Conservation (phyloP, 192 early-diverging fungal species). For the Fimicolochytrium jonesii region DNA sequence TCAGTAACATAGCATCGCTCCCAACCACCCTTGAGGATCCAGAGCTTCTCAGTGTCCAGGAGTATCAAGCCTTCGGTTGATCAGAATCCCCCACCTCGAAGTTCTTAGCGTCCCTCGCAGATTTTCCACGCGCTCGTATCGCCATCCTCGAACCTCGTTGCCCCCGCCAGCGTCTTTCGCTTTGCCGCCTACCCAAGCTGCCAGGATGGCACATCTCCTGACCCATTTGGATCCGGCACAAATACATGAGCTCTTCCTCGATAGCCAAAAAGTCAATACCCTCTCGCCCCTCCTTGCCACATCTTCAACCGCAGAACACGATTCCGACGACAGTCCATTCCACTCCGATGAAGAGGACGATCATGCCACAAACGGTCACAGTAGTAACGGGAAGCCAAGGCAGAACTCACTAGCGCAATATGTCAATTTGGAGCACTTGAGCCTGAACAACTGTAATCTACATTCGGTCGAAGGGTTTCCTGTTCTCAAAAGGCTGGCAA, state of each 20-base stretch:
- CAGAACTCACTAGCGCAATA: neutral
- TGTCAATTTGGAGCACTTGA: constrained; percentile 3
- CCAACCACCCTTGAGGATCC: too few relatives aligned
- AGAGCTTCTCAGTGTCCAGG: too few relatives aligned
- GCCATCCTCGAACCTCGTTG: too few relatives aligned
- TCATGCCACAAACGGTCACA: neutral
- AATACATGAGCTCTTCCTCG: constrained; percentile 13
- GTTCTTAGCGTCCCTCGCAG: too few relatives aligned
- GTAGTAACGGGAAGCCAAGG: neutral
- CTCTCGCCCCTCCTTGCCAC: neutral
- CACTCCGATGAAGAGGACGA: too few relatives aligned
- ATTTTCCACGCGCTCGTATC: too few relatives aligned
- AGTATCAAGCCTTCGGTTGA: too few relatives aligned
- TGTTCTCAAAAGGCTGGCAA: neutral
- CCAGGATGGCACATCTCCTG: constrained; percentile 19
- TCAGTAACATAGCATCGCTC: too few relatives aligned
- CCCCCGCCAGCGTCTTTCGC: too few relatives aligned
- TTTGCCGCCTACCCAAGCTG: too few relatives aligned
- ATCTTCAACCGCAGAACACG: neutral
- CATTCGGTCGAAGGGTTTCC: constrained; percentile 1
- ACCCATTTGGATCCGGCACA: neutral
- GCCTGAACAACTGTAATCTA: constrained; percentile 14
- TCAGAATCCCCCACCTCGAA: too few relatives aligned
- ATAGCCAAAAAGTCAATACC: constrained; percentile 15
- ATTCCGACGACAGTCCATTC: neutral